A percentile compares a stretch with the other conserved stretches of the same genome.
These are phyloP conservation scores for Earliella scabrosa DNA, from an alignment of 1,284 basidiomycete genomes.

Conservation along the genomic window DNA sequence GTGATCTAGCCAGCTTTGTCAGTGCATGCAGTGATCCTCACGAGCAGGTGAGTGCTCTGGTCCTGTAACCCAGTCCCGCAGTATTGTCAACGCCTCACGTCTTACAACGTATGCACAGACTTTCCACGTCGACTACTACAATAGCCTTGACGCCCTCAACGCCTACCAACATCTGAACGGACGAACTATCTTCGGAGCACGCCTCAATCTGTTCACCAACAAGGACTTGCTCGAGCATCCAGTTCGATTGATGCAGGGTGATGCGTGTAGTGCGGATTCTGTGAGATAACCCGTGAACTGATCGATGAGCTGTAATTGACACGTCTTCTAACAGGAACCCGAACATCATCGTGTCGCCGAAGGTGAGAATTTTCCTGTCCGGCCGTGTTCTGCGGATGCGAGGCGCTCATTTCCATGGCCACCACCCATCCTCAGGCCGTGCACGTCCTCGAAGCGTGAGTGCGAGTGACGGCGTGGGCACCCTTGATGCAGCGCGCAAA, in stretches of 20 bases:
- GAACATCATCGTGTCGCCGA: constrained; percentile 13
- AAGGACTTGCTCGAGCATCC: constrained; percentile 22
- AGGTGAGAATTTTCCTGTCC: constrained; percentile 14
- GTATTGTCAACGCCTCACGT: background rate
- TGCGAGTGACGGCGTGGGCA: constrained; percentile 31
- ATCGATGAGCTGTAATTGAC: constrained; percentile 12
- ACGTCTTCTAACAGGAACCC: constrained; percentile 9
- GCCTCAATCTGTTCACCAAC: constrained; percentile 31
- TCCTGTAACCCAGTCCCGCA: background rate
- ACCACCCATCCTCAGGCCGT: constrained; percentile 19
- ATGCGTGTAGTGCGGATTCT: constrained; percentile 7
- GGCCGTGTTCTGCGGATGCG: background rate
- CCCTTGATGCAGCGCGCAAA: constrained; percentile 26
- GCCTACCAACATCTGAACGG: constrained; percentile 45
- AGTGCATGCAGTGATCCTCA: constrained; percentile 19
- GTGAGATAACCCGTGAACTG: constrained; percentile 8
- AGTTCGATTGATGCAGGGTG: constrained; percentile 12
- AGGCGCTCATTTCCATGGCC: constrained; percentile 6
- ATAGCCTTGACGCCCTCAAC: constrained; percentile 55
- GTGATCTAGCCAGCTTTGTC: constrained; percentile 28
- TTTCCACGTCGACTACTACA: constrained; percentile 67
- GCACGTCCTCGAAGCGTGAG: constrained; percentile 33
- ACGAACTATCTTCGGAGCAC: constrained; percentile 37
- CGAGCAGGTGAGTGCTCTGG: constrained; percentile 23
- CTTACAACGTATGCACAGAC: constrained; percentile 32